Evolutionary conservation across 768 basidiomycete genomes (phyloP), one percentile per base, ranked within the genome.

Genomic region (Mycena capillaripes): DNA sequence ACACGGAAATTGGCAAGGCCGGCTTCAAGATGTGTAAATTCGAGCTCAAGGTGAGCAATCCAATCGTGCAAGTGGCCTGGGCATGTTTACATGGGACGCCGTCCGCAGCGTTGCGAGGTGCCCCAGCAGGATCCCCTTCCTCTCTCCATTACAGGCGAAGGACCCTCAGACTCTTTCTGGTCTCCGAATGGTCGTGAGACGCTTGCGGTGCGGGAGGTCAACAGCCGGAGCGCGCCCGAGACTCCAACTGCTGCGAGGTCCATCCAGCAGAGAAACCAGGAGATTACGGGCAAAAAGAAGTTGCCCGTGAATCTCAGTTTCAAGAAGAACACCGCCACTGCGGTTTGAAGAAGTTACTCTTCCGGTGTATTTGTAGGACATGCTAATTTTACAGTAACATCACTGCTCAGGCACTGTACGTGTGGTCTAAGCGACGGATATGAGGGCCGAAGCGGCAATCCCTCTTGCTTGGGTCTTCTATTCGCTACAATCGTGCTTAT

Each of bases 1-100:
- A 53, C 10, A 64, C 69, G 46, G 70, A 75, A 44, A 52, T 52
- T 30, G 74, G 74, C 52, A 66, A 60, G 21, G 70, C 69, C 25
- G 74, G 74, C 30, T 75, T 69, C 67, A 75, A 75, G 67, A 75
- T 75, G 74, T 75, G 74, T 25, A 69, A 16, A 57, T 75, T 75
- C 63, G 57, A 55, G 36, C 66, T 75, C 25, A 21, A 48, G 70
- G 70, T 64, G 16, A 30, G 59, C 17, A 19, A 25, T 8, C 30
- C 11, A n/a, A n/a, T n/a, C n/a, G n/a, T n/a, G n/a, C n/a, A n/a
- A n/a, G n/a, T n/a, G n/a, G n/a, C n/a, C n/a, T n/a, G n/a, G n/a
- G n/a, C n/a, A n/a, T n/a, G n/a, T n/a, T n/a, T n/a, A n/a, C n/a
- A n/a, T n/a, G n/a, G n/a, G n/a, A n/a, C n/a, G n/a, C n/a, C n/a